Conservation (phyloP, 164 flowering plant species). For the Vitis riparia region DNA sequence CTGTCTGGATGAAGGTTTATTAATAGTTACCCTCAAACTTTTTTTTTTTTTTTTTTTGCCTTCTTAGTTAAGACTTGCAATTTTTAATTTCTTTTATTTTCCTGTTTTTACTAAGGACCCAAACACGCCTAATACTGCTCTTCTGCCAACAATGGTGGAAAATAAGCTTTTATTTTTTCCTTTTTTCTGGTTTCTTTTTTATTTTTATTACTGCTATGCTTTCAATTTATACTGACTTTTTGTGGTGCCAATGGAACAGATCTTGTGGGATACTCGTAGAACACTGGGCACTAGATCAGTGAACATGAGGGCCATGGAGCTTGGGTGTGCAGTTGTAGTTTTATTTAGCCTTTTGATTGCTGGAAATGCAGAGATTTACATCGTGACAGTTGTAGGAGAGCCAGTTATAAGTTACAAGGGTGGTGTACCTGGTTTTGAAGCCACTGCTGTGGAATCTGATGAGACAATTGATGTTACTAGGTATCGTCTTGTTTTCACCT, state of each 20-base stretch:
- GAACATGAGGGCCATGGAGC: constrained; percentile 32
- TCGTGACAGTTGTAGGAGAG: constrained; percentile 84
- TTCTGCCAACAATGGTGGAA: neutral
- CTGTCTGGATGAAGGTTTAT: no score
- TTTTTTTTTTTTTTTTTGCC: no score
- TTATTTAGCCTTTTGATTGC: constrained; percentile 31
- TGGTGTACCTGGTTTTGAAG: constrained; percentile 76
- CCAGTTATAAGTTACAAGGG: constrained; percentile 84
- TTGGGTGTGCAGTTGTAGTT: constrained; percentile 31
- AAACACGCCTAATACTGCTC: neutral
- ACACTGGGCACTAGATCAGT: constrained; percentile 11
- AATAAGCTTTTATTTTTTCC: neutral
- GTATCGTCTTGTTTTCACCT: constrained; percentile 27
- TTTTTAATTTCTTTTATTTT: neutral
- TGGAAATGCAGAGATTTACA: constrained; percentile 72
- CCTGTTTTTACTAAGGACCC: neutral
- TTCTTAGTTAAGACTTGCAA: no score
- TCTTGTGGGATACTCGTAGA: constrained; percentile 8
- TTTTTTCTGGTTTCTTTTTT: neutral
- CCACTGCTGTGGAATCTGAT: constrained; percentile 84
- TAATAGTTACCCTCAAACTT: no score
- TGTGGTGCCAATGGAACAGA: constrained; percentile 18
- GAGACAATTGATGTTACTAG: constrained; percentile 79
- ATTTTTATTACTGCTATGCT: neutral
- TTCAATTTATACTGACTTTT: neutral